A percentile compares a stretch with the other conserved stretches of the same genome.
Evolutionary conservation across 768 basidiomycete genomes (phyloP).

Genomic region (Pleurotus pulmonarius): DNA sequence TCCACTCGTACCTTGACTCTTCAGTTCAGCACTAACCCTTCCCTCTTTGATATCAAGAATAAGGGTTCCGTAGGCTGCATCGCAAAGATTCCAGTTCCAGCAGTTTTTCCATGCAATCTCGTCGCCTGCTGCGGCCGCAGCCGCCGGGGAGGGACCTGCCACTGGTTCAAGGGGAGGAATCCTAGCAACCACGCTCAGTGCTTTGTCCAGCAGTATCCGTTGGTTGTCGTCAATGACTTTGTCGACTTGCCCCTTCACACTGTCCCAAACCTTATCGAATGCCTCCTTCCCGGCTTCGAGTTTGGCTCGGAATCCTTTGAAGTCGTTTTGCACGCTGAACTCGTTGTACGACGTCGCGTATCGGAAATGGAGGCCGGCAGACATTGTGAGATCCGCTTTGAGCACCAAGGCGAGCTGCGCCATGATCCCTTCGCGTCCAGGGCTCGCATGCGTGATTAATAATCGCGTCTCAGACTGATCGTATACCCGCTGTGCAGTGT

Average conservation of each 20-base stretch:
- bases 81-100: slow-evolving; percentile 99
- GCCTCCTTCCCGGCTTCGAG: slow-evolving; percentile 70
- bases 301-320: slow-evolving; percentile 84
- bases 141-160: slow-evolving; percentile 38
- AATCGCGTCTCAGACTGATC: slow-evolving; percentile 93
- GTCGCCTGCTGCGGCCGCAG: slow-evolving; percentile 59
- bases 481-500: slow-evolving; percentile 92
- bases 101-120: slow-evolving; percentile 98
- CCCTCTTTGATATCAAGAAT: slow-evolving; percentile 90
- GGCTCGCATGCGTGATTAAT: slow-evolving; percentile 87
- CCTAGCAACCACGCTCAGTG: slow-evolving; percentile 77
- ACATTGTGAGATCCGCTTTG: slow-evolving; percentile 93
- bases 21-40: slow-evolving; percentile 86
- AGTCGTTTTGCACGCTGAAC: slow-evolving; percentile 88
- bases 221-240: slow-evolving; percentile 89
- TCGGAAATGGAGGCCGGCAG: slow-evolving; percentile 95
- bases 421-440: slow-evolving; percentile 91
- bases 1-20: slow-evolving; percentile 71
- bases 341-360: slow-evolving; percentile 97
- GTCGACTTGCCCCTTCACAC: slow-evolving; percentile 88
- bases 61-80: slow-evolving; percentile 89
- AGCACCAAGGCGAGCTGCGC: slow-evolving; percentile 85
- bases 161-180: slow-evolving; percentile 57
- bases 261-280: slow-evolving; percentile 94
- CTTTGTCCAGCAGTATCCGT: slow-evolving; percentile 84